Evolutionary conservation across 768 basidiomycete species (phyloP).

Genomic region (Lactarius tabidus): DNA sequence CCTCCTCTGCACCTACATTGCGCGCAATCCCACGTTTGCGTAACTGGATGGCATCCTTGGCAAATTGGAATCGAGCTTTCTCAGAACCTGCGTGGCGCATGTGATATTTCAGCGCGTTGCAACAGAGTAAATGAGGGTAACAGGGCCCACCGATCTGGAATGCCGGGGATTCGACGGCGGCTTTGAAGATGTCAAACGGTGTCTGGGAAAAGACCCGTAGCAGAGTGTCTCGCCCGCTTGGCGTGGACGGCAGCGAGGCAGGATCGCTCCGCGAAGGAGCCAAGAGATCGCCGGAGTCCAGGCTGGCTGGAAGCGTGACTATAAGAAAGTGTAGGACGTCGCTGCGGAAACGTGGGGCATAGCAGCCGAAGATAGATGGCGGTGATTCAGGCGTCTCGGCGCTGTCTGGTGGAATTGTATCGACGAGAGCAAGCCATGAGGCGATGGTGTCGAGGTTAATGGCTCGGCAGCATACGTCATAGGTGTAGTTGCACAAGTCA

Average conservation of each 20-base stretch:
- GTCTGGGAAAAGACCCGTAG: slow-evolving; percentile 73
- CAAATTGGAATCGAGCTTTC: slow-evolving; percentile 87
- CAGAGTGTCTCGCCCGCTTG: slow-evolving; percentile 62
- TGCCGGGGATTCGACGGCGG: slow-evolving; percentile 69
- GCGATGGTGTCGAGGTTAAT: slow-evolving; percentile 71
- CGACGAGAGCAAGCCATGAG: slow-evolving; percentile 75
- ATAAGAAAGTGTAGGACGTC: slow-evolving; percentile 78
- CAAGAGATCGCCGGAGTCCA: slow-evolving; percentile 48
- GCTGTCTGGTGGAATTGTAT: slow-evolving; percentile 52
- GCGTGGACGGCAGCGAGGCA: slow-evolving; percentile 34
- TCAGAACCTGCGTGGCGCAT: slow-evolving; percentile 52
- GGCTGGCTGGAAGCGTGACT: slow-evolving; percentile 62
- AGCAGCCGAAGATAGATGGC: slow-evolving; percentile 66
- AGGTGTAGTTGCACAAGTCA: slow-evolving; percentile 75
- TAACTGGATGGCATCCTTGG: slow-evolving; percentile 82
- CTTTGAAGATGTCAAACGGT: slow-evolving; percentile 86
- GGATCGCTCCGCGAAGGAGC: slow-evolving; percentile 20
- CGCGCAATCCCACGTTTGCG: slow-evolving; percentile 75
- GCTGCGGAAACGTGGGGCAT: slow-evolving; percentile 69
- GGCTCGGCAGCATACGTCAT: slow-evolving; percentile 70
- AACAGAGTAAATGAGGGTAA: not conserved
- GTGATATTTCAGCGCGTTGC: slow-evolving; percentile 2
- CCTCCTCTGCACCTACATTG: slow-evolving; percentile 73
- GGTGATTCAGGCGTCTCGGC: slow-evolving; percentile 41
- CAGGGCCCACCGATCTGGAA: slow-evolving; percentile 67